Percentiles rank a stretch among this genome's conserved stretches.
phyloP scores from a whole-genome alignment of 2,329 filamentous ascomycete species.

The Calonectria hongkongensis region DNA sequence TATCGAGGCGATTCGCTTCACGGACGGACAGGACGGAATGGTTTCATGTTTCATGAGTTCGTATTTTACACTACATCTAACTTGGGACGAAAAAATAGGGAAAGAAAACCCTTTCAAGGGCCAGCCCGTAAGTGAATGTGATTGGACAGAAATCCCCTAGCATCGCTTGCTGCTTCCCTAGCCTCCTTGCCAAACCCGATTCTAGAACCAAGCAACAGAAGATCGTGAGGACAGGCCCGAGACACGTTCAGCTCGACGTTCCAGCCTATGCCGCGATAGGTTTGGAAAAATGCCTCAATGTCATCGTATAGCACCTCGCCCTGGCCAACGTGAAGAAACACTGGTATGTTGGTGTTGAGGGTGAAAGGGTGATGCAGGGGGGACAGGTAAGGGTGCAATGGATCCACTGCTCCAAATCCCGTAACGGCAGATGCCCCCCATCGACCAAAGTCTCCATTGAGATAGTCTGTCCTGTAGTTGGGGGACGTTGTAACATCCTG shows the following conservation, averaged over 20 bases:
- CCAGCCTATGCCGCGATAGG: slow-evolving; percentile 46
- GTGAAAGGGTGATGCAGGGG: slow-evolving; percentile 47
- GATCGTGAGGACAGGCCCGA: slow-evolving; percentile 46
- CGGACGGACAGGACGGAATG: background rate
- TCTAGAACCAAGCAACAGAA: slow-evolving; percentile 43
- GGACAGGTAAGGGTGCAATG: slow-evolving; percentile 43
- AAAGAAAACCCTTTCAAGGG: no score
- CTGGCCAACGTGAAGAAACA: slow-evolving; percentile 46
- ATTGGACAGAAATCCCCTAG: slow-evolving; percentile 40
- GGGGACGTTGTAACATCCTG: slow-evolving; percentile 45
- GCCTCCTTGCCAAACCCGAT: slow-evolving; percentile 46
- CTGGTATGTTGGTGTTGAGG: slow-evolving; percentile 28
- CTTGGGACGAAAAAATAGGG: background rate
- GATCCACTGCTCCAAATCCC: slow-evolving; percentile 39
- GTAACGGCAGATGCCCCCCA: slow-evolving; percentile 49
- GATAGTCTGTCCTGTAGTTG: slow-evolving; percentile 49
- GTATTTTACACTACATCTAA: background rate
- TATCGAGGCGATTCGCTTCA: background rate
- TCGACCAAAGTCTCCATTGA: slow-evolving; percentile 44
- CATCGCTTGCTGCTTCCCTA: slow-evolving; percentile 42
- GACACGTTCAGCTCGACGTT: slow-evolving; percentile 43
- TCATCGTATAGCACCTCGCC: slow-evolving; percentile 45
- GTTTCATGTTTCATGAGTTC: background rate
- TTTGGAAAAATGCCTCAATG: slow-evolving; percentile 44
- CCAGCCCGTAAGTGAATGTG: background rate